Evolutionary conservation across 2,329 filamentous ascomycete species (phyloP), one percentile per base, ranked within the genome.

Genomic region (Epicoccum sorghinum): DNA sequence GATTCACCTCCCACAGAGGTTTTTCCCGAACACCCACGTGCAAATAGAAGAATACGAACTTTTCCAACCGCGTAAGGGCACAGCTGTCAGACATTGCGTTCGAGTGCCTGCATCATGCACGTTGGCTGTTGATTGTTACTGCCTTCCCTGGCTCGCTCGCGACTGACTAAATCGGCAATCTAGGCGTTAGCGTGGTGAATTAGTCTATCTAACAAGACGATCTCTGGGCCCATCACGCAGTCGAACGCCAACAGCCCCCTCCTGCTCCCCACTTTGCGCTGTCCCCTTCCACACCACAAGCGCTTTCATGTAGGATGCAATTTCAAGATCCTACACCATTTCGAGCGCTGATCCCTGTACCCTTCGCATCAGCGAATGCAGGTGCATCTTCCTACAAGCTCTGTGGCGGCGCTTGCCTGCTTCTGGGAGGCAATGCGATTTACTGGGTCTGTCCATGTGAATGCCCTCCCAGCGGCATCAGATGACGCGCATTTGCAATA

Each of bases 361-460:
- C 38, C 37, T 47, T 39, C 47, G 38, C 43, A 42, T 44, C 22
- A 18, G 18, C 36, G 33, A 25, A 42, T 41, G 37, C 41, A 50
- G 46, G 41, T 38, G 41, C 52, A 41, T 9, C 14, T 42, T 24
- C 33, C 40, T 35, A 49, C 24, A 35, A 45, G 48, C 45, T 45
- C 27, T 35, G 36, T 24, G 40, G 40, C 36, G 39, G 13, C 47
- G 44, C 9, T 49, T 57, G 52, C 45, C 54, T 32, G 54, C 24
- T 41, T 57, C 41, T 33, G 54, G 54, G 46, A 57, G 40, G 45
- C 39, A 57, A 49, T 52, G 54, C 48, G 54, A 56, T 51, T 49
- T 35, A 41, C 41, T 50, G 52, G 52, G 52, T 41, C 52, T 33
- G 6, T 10, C 46, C 46, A 50, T 55, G 52, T 49, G 52, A 49